Evolutionary conservation across 306 rosid species (phyloP), one percentile per base, ranked within the genome.

Genomic region (Gastrolobium bilobum): DNA sequence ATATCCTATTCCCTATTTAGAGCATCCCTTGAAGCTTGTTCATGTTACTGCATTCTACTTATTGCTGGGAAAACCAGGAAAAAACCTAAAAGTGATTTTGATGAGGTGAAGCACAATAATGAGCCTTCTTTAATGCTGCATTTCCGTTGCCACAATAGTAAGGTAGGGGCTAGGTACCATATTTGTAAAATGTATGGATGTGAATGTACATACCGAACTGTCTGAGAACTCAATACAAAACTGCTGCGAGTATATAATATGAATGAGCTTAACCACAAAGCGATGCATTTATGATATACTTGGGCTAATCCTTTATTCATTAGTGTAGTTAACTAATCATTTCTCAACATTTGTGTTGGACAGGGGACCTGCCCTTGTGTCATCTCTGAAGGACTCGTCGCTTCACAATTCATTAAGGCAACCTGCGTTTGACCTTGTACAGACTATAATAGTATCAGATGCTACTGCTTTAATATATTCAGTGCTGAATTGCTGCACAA

Each of bases 281-380:
- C 30, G 15, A 54, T n/a, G n/a, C 34, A 37, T 64, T 64, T 44
- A 15, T 72, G 71, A 80, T 61, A 51, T 53, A 42, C 61, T 83
- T 52, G 83, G 43, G 58, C 20, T 4, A 40, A 34, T 76, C 10
- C 70, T 74, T 66, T 81, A 37, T 75, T 64, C 71, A 63, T 68
- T 31, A 64, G 33, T 69, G 54, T 35, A 68, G 71, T 77, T 78
- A 50, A 70, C 63, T 77, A 63, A 85, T 69, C 71, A 56, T 79
- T 84, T 73, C 53, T 82, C 51, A 68, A 75, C 70, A 56, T 72
- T 82, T 80, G 38, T 79, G 75, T 86, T 85, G 81, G 82, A 78
- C 89, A 94, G 99, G 99, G 99, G 94, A 73, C 99, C 99, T 85
- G 78, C 91, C 42, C 97, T 94, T 54, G 94, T 92, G 83, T 88